A percentile compares a stretch with the other conserved stretches of the same genome.
Conservation (phyloP, 2,329 filamentous ascomycete species). For the Xylariaceae sp. region DNA sequence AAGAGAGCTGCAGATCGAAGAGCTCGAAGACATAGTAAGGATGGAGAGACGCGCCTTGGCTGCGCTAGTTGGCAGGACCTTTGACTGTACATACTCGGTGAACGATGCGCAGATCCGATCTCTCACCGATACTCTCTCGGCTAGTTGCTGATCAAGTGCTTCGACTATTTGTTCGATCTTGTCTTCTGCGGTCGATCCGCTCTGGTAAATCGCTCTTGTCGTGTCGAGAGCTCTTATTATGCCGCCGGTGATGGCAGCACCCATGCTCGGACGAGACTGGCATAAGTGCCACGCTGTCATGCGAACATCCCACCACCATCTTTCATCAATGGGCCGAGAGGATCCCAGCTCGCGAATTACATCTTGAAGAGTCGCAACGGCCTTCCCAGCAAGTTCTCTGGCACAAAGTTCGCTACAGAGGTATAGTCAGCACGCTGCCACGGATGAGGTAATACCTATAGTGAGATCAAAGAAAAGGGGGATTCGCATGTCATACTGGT, state of each 20-base stretch:
- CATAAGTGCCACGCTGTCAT: conserved; percentile 58
- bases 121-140: conserved; percentile 15
- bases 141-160: conserved; percentile 24
- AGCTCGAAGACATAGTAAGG: conserved; percentile 58
- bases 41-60: conserved; percentile 38
- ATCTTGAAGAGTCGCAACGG: conserved; percentile 45
- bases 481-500: conserved; percentile 37
- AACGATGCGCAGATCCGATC: conserved; percentile 35
- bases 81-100: conserved; percentile 30
- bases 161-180: conserved; percentile 26
- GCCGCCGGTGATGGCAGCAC: conserved; percentile 50
- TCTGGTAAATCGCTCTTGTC: conserved; percentile 30
- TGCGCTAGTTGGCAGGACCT: conserved; percentile 9
- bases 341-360: conserved; percentile 37
- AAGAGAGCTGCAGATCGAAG: conserved; percentile 51
- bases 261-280: conserved; percentile 63
- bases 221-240: conserved; percentile 43
- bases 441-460: not conserved
- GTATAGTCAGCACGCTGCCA: not conserved
- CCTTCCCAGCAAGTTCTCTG: conserved; percentile 50
- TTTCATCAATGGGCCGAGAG: conserved; percentile 26
- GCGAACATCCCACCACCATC: conserved; percentile 53
- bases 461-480: not conserved
- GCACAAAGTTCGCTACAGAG: conserved; percentile 46
- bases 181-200: conserved; percentile 22